Percentiles rank a stretch among this genome's conserved stretches.
Evolutionary conservation across 2,329 filamentous ascomycete species (phyloP).

Genomic region (Exophiala oligosperma): DNA sequence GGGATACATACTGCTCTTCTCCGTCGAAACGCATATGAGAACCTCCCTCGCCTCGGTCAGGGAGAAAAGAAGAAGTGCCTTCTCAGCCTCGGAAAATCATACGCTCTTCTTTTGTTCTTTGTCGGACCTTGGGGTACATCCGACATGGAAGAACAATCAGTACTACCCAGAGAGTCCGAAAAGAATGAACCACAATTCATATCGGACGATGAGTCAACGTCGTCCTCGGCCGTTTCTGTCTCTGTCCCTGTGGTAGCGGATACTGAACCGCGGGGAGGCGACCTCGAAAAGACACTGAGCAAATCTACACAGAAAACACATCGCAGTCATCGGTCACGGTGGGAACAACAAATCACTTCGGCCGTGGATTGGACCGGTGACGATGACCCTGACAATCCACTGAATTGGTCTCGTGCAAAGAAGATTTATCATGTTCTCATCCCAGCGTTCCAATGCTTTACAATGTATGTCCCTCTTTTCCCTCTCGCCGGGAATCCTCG

Average conservation of each 20-base stretch:
- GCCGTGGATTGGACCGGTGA: slow-evolving; percentile 58
- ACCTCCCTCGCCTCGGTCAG: too few species aligned
- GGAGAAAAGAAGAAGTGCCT: too few species aligned
- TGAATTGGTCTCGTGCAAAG: slow-evolving; percentile 55
- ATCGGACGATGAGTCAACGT: slow-evolving; percentile 11
- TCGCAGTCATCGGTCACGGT: slow-evolving; percentile 7
- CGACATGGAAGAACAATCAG: slow-evolving; percentile 8
- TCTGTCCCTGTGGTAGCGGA: not conserved
- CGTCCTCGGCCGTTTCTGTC: slow-evolving; percentile 4
- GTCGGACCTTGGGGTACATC: too few species aligned
- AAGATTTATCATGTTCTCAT: slow-evolving; percentile 41
- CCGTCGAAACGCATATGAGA: too few species aligned
- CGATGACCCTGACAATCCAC: slow-evolving; percentile 58
- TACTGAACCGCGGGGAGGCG: not conserved
- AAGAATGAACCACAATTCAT: slow-evolving; percentile 9
- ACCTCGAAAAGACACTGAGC: slow-evolving; percentile 22
- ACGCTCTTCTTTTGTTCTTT: too few species aligned
- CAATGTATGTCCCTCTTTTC: slow-evolving; percentile 15
- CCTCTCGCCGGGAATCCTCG: too few species aligned
- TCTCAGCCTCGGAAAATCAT: not conserved
- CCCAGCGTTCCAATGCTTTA: slow-evolving; percentile 25
- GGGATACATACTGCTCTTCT: too few species aligned
- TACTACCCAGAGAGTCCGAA: not conserved
- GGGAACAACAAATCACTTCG: not conserved
- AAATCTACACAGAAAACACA: slow-evolving; percentile 8